Conservation (phyloP, 1,284 basidiomycete genomes). For the Ceratobasidium sp. region DNA sequence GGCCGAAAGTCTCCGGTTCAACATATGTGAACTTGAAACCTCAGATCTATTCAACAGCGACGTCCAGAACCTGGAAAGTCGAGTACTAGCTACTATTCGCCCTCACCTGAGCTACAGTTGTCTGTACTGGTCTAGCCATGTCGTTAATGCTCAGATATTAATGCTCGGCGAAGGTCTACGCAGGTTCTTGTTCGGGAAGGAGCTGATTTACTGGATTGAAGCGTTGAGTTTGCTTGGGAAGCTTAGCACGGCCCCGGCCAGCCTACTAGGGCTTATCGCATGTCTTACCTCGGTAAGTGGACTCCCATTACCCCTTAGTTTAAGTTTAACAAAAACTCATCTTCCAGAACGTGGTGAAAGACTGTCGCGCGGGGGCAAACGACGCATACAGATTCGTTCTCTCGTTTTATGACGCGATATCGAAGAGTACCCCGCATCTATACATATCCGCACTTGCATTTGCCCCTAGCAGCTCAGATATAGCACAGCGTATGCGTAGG, state of each 20-base stretch:
- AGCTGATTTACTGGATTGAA: conserved; percentile 37
- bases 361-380: not conserved
- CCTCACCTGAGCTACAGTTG: conserved; percentile 8
- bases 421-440: not conserved
- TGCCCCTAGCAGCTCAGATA: not conserved
- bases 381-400: not conserved
- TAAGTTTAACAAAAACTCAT: not conserved
- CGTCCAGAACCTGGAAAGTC: not conserved
- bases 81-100: not conserved
- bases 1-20: not conserved
- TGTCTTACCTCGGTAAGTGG: not conserved
- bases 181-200: not conserved
- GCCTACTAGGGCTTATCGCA: not conserved
- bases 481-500: not conserved
- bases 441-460: not conserved
- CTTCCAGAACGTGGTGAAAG: not conserved
- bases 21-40: conserved; percentile 18
- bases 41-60: conserved; percentile 13
- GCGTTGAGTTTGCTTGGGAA: conserved; percentile 21
- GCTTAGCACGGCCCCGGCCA: not conserved
- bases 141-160: not conserved
- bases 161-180: not conserved
- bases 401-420: not conserved
- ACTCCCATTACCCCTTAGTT: no score
- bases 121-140: no score